Evolutionary conservation across 1,284 basidiomycete species (phyloP).

Genomic region (Sanghuangporus sanghuang): DNA sequence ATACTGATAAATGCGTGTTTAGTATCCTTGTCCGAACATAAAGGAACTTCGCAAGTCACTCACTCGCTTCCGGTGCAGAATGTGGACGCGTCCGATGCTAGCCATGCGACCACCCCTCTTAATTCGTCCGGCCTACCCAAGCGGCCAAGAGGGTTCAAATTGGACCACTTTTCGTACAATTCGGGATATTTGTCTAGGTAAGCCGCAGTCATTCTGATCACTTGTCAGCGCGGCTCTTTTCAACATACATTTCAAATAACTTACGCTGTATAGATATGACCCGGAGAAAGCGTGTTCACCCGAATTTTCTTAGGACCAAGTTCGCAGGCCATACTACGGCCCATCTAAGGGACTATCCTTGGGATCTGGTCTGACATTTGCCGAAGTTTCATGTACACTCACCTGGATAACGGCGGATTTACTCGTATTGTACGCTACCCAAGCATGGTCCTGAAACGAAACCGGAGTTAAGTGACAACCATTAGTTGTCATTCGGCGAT

Average conservation of each 20-base stretch:
- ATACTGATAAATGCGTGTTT: conserved; percentile 40
- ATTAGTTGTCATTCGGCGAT: too few species aligned
- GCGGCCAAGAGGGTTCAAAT: conserved; percentile 68
- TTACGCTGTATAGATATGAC: conserved; percentile 70
- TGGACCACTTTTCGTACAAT: conserved; percentile 68
- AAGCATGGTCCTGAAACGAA: conserved; percentile 52
- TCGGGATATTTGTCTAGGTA: conserved; percentile 69
- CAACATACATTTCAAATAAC: conserved; percentile 23
- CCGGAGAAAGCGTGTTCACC: conserved; percentile 73
- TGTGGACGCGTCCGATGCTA: conserved; percentile 74
- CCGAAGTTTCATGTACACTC: conserved; percentile 21
- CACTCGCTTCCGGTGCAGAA: conserved; percentile 76
- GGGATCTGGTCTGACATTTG: background rate
- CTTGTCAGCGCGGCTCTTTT: background rate
- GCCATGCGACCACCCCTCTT: conserved; percentile 73
- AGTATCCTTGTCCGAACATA: background rate
- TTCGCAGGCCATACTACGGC: conserved; percentile 80
- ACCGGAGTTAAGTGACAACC: too few species aligned
- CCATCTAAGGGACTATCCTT: conserved; percentile 50
- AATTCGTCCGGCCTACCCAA: conserved; percentile 74
- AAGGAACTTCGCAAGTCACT: conserved; percentile 27
- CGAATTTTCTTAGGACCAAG: conserved; percentile 66
- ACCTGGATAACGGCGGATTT: conserved; percentile 82
- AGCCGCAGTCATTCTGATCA: conserved; percentile 59
- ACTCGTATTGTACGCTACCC: conserved; percentile 77